Evolutionary conservation across 768 basidiomycete genomes (phyloP), one percentile per base, ranked within the genome.

Genomic region (Sporobolomyces phaffii): DNA sequence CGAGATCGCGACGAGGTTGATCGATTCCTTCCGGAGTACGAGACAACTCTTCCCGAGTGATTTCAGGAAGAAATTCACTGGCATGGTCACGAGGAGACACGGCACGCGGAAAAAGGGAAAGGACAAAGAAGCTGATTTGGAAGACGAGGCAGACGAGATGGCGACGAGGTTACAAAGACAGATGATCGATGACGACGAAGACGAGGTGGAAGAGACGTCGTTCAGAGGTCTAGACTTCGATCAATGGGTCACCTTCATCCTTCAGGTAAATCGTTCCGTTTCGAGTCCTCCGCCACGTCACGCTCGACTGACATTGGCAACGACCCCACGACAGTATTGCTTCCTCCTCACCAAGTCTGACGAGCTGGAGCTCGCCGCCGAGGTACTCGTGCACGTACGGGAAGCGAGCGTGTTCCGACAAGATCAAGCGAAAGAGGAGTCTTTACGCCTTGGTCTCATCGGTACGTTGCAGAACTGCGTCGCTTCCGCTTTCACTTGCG

Each of bases 1-100:
- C 70, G 75, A 86, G 33, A 86, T 90, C 73, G 90, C 91, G 0
- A 89, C 90, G 75, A 87, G 84, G 72, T 80, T 99, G 50, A 83
- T 96, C 5, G 92, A 96, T 66, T 86, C 84, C 76, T 97, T 92
- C 78, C 81, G 94, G 58, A 87, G 91, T 79, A 92, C 92, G 1
- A 83, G 86, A 67, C 84, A 86, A 67, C 76, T 97, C 69, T 99
- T 94, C 75, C 81, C 87, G 72, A 85, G 87, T 3, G 86, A 86
- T 33, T 79, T 73, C 59, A 66, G 64, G 36, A 64, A 53, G 38
- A 70, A 72, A 50, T 75, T 72, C 47, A 62, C 48, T 38, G 74
- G 74, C 3, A 56, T 75, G 33, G 24, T 65, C 31, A 24, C 54
- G 29, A 44, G 56, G 29, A 44, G 34, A 33, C 20, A 5, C 22